Evolutionary conservation across 2,329 filamentous ascomycete genomes (phyloP), one percentile per base, ranked within the genome.

Genomic region (Talaromyces sp.): DNA sequence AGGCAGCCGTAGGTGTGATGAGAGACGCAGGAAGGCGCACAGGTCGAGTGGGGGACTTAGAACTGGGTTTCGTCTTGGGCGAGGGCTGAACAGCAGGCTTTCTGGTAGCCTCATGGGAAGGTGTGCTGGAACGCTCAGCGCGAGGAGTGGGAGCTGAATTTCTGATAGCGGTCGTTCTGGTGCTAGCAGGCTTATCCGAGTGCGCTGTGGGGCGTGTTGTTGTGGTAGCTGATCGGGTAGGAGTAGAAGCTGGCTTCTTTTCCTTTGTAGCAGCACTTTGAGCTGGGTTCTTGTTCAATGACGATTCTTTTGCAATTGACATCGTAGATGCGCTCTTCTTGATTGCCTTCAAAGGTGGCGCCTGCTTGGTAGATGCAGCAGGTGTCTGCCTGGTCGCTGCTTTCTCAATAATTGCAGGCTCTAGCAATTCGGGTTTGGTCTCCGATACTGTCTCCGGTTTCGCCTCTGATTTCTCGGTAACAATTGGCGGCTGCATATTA

Each of bases 1-100:
- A 78, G 27, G 81, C 70, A 33, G 76, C 73, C 16, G 78, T 81
- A 24, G 78, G 72, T 4, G 80, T 74, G 9, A 77, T 78, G 58
- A 75, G 73, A 22, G 80, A 78, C 52, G 74, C 70, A 35, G 80
- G 76, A 58, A 80, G 72, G 56, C 79, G 81, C 60, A 73, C 71
- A 43, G 80, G 71, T 54, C 72, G 75, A 35, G 76, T 78, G 10
- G 80, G 78, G 27, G 80, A 81, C 64, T 72, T 80, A 9, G 64
- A 35, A 45, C 33, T 47, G 3, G 78, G 66, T 24, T 72, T 73
- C 37, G 73, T 71, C 43, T 72, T 69, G 10, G 73, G 68, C 22
- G 73, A 66, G 8, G 70, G 63, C 16, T 63, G 69, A n/a, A 69
- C 64, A 35, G 70, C 62, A 13, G 70, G 68, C 22, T 70, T 64